Conservation (phyloP, 306 rosid genomes). For the Lathyrus tuberosus region DNA sequence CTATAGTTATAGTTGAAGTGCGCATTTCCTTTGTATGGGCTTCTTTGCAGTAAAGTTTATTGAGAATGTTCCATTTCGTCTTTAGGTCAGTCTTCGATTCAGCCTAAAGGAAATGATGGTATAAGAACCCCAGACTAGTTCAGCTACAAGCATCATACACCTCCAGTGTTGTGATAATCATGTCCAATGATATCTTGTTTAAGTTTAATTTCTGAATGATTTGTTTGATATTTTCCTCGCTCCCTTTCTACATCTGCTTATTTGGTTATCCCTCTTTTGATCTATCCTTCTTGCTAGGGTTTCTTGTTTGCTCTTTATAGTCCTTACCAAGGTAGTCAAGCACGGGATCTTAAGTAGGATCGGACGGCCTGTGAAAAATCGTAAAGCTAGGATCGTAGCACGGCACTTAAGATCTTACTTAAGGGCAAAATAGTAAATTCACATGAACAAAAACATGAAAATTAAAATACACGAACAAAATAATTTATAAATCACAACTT, state of each 20-base stretch:
- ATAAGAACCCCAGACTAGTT: background rate
- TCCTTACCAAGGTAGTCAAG: too few species aligned
- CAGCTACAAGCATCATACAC: background rate
- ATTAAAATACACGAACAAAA: too few species aligned
- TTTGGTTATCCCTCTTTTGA: background rate
- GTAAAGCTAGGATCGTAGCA: too few species aligned
- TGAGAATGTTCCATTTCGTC: background rate
- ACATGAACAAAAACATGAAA: too few species aligned
- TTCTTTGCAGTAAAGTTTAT: background rate
- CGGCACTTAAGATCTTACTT: too few species aligned
- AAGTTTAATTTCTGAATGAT: background rate
- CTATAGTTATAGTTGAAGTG: background rate
- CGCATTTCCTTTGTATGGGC: background rate
- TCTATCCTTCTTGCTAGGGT: background rate
- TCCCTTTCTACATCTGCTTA: background rate
- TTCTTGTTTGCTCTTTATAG: background rate
- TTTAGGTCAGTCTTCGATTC: background rate
- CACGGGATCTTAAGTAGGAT: too few species aligned
- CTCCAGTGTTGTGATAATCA: background rate
- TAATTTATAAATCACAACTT: too few species aligned
- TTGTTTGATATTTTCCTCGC: background rate
- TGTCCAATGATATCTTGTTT: background rate
- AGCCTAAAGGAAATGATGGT: background rate
- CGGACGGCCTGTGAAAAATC: too few species aligned
- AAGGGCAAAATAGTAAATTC: too few species aligned